Conservation (phyloP, 768 basidiomycete genomes). For the Amanita jacksonii region DNA sequence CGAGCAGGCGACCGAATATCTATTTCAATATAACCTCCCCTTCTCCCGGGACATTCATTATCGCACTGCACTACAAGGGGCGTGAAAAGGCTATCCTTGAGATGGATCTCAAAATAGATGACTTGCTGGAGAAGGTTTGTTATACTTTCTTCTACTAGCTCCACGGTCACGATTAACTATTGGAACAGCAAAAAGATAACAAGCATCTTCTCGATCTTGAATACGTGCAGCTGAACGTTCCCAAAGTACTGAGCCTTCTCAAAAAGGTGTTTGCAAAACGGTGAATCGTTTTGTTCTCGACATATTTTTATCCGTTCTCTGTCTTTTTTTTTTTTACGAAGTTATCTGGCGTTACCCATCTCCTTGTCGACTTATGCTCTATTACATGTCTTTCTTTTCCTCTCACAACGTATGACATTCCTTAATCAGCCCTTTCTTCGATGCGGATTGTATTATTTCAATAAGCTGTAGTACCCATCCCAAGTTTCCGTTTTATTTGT, state of each 20-base stretch:
- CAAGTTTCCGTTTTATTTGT: conserved; percentile 6
- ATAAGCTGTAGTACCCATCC: conserved; percentile 2
- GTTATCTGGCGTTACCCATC: conserved; percentile 2
- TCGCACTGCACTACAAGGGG: conserved; percentile 97
- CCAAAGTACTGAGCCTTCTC: conserved; percentile 83
- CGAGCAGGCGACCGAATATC: conserved; percentile 82
- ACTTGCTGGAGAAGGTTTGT: conserved; percentile 89
- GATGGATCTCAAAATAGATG: conserved; percentile 99
- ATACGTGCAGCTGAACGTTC: conserved; percentile 95
- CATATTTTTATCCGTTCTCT: conserved; percentile 16
- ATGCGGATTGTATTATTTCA: conserved; percentile 7
- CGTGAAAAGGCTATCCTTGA: conserved; percentile 98
- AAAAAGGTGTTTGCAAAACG: conserved; percentile 93
- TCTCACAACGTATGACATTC: conserved; percentile 7
- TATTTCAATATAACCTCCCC: conserved; percentile 99
- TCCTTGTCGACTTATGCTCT: conserved; percentile 3
- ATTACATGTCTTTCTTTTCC: conserved; percentile 8
- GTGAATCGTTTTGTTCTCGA: conserved; percentile 28
- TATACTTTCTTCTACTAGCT: not conserved
- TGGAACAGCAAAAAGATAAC: conserved; percentile 91
- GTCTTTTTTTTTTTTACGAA: conserved; percentile 12
- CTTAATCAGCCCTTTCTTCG: not conserved
- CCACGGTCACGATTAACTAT: conserved; percentile 6
- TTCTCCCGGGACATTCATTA: conserved; percentile 96
- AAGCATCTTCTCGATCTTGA: conserved; percentile 94